Base-by-base conservation (phyloP, 805 yeast species). In the Candida nitratophila region DNA sequence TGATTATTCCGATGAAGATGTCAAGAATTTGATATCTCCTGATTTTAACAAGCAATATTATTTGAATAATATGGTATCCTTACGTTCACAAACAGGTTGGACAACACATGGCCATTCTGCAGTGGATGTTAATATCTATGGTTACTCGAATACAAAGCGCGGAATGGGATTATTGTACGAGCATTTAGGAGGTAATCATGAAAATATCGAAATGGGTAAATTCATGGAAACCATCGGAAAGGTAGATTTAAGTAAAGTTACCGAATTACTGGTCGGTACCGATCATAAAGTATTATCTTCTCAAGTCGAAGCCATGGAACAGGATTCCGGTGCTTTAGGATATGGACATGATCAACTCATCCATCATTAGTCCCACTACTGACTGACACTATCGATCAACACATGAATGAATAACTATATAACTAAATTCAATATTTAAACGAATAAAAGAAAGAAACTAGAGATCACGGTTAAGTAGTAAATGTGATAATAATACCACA, bases 31-130 rank as follows among this genome's bases (percentile, higher is more conserved):
- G 11, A 48, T 77, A 21, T 47, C 59, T 3, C 54, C 68, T 40
- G 56, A 59, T 35, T 16, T 66, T 61, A 14, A 26, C 30, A 14
- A 40, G 16, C 19, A 41, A 47, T 79, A 79, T 47, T 65, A 71
- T 34, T 62, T 88, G 45, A 83, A 86, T 56, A 72, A 80, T 44
- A 75, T 90, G 75, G 75, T 88, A 11, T 84, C 95, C 1, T 56
- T 65, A n/a, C 77, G 96, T 50, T 88, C 97, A 0, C 85, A 85
- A 62, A 78, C 88, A 16, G 97, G 96, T n/a, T 90, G 96, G 96
- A 74, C 95, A 10, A 90, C 97, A 0, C 95, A 88, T 56, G 98
- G 97, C 27, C 98, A 90, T 63, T 82, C 95, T 19, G 96, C 96
- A 0, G 96, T 90, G 15, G 98, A 90, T 63, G 96, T 90, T 32